Evolutionary conservation across 148 eudicot species (phyloP).

Genomic region (Camellia sinensis): DNA sequence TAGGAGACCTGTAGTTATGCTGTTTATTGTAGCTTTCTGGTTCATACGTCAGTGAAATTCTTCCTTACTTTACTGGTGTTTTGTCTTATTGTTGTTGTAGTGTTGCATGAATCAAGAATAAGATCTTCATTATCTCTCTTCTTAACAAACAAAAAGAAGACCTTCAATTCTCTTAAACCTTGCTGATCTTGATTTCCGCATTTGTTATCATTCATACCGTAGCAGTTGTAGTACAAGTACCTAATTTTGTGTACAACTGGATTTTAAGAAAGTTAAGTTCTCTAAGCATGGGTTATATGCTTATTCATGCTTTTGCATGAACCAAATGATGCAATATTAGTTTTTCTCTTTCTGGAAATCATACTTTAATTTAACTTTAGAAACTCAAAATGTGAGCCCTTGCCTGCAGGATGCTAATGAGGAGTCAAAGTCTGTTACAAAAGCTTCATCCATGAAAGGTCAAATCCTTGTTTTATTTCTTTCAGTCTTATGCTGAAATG

Average conservation of each 20-base stretch:
- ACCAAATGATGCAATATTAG: background rate
- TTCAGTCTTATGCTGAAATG: background rate
- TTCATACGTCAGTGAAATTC: background rate
- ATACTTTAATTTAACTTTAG: background rate
- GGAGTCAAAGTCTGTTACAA: constrained; percentile 58
- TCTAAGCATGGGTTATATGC: constrained; percentile 5
- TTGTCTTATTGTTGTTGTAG: background rate
- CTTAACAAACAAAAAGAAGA: background rate
- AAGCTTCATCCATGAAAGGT: constrained; percentile 64
- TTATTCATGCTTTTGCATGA: background rate
- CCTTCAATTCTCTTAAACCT: background rate
- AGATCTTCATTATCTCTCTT: background rate
- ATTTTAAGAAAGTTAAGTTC: background rate
- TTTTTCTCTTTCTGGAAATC: background rate
- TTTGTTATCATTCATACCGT: background rate
- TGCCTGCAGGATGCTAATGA: constrained; percentile 49
- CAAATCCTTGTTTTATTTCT: background rate
- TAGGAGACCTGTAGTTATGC: background rate
- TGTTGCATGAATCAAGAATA: background rate
- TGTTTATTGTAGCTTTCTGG: background rate
- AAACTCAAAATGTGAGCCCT: constrained; percentile 3
- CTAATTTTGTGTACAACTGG: background rate
- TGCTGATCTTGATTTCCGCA: background rate
- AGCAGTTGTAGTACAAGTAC: background rate
- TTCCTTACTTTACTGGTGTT: background rate